Conservation (phyloP, 208 protist species). For the Naegleria lovaniensis region DNA sequence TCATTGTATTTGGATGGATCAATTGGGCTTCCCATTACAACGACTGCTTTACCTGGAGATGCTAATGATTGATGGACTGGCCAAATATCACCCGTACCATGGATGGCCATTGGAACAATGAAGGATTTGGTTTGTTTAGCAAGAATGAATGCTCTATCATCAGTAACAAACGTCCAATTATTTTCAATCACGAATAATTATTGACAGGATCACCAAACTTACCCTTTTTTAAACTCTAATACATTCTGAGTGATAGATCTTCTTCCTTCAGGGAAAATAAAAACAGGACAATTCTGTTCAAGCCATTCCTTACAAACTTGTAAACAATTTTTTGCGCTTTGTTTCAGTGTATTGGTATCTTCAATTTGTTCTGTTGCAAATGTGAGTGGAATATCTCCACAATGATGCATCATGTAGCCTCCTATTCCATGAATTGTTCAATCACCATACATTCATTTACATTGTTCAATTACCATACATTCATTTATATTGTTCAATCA, state of each 20-base stretch:
- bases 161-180: too few relatives aligned
- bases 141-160: slow-evolving; percentile 62
- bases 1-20: neutral
- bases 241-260: slow-evolving; percentile 60
- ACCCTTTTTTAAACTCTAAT: slow-evolving; percentile 62
- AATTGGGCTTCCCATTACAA: neutral
- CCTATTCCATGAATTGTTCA: neutral
- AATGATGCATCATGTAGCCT: slow-evolving; percentile 66
- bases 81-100: slow-evolving; percentile 66
- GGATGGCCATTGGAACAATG: slow-evolving; percentile 68
- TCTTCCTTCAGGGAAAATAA: slow-evolving; percentile 59
- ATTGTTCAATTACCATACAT: too few relatives aligned
- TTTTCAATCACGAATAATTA: too few relatives aligned
- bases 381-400: slow-evolving; percentile 59
- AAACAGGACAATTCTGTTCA: slow-evolving; percentile 52
- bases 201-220: too few relatives aligned
- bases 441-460: too few relatives aligned
- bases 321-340: slow-evolving; percentile 66
- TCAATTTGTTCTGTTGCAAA: slow-evolving; percentile 61
- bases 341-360: slow-evolving; percentile 66
- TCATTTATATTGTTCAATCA: too few relatives aligned
- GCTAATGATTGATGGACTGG: neutral
- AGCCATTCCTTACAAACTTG: slow-evolving; percentile 33
- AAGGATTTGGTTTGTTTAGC: slow-evolving; percentile 62
- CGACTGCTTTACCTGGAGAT: neutral